Percentiles rank a stretch among this genome's conserved stretches.
phyloP scores from a whole-genome alignment of 2,329 filamentous ascomycete genomes.

The Venturia pyrina region DNA sequence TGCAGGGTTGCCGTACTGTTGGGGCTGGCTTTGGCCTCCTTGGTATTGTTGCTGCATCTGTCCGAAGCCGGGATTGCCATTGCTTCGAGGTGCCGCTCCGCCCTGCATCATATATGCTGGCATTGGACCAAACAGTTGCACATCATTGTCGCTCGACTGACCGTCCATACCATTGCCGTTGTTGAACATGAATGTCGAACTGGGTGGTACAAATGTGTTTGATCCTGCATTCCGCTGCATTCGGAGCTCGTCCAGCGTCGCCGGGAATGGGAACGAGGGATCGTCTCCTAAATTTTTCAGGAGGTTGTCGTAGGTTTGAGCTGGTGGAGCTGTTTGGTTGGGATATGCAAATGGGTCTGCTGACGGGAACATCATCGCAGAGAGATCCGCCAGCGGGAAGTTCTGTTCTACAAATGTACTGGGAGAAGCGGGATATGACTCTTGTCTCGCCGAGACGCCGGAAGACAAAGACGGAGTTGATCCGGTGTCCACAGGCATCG shows the following conservation, averaged over 20 bases:
- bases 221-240: not conserved
- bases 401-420: constrained; percentile 15
- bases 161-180: constrained; percentile 6
- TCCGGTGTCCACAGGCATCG: not conserved
- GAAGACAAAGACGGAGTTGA: constrained; percentile 4
- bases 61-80: constrained; percentile 17
- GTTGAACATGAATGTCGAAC: constrained; percentile 13
- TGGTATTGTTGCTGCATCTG: constrained; percentile 13
- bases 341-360: constrained; percentile 72
- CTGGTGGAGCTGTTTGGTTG: constrained; percentile 39
- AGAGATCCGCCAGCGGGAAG: constrained; percentile 53
- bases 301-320: constrained; percentile 48
- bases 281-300: constrained; percentile 25
- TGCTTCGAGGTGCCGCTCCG: constrained; percentile 20
- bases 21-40: constrained; percentile 11
- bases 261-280: constrained; percentile 11
- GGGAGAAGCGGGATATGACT: constrained; percentile 19
- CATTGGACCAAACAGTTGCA: constrained; percentile 60
- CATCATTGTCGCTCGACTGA: constrained; percentile 44
- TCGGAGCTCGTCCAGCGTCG: constrained; percentile 3
- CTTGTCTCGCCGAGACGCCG: constrained; percentile 4
- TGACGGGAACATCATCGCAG: constrained; percentile 71
- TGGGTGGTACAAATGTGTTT: constrained; percentile 11
- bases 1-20: constrained; percentile 27
- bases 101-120: constrained; percentile 60